Conservation (phyloP, 2,329 filamentous ascomycete species). For the Fusarium secorum region DNA sequence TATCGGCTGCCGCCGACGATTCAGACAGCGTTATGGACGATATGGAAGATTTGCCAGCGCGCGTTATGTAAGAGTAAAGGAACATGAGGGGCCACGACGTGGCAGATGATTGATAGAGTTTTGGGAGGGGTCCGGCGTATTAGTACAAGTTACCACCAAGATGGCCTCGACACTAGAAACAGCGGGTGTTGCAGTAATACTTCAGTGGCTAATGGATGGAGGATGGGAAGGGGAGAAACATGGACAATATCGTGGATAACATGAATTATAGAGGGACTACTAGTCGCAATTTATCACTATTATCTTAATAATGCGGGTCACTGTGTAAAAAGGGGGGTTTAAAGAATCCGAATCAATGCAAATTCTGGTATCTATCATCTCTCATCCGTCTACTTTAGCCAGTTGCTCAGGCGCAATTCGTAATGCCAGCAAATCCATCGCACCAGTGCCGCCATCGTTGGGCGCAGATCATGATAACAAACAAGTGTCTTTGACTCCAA, state of each 20-base stretch:
- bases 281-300: conserved; percentile 2
- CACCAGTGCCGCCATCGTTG: not conserved
- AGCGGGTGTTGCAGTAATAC: conserved; percentile 20
- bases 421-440: not conserved
- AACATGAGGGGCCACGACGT: not conserved
- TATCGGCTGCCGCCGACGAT: conserved; percentile 25
- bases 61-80: conserved; percentile 20
- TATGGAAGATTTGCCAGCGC: conserved; percentile 55
- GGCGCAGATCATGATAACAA: conserved; percentile 13
- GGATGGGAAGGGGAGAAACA: not conserved
- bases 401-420: not conserved
- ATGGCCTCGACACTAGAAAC: conserved; percentile 13
- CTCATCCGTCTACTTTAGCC: conserved; percentile 23
- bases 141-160: conserved; percentile 9
- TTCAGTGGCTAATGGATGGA: conserved; percentile 2
- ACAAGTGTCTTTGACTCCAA: conserved; percentile 17
- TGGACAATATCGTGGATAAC: not conserved
- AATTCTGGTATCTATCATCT: conserved; percentile 19
- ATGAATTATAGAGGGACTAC: not conserved
- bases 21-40: conserved; percentile 53
- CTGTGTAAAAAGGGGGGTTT: too few relatives aligned
- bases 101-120: not conserved
- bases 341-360: not conserved
- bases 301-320: not conserved
- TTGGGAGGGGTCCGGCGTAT: not conserved